Evolutionary conservation across 2,329 filamentous ascomycete genomes (phyloP), one percentile per base, ranked within the genome.

Genomic region (Sarocladium brachiariae): DNA sequence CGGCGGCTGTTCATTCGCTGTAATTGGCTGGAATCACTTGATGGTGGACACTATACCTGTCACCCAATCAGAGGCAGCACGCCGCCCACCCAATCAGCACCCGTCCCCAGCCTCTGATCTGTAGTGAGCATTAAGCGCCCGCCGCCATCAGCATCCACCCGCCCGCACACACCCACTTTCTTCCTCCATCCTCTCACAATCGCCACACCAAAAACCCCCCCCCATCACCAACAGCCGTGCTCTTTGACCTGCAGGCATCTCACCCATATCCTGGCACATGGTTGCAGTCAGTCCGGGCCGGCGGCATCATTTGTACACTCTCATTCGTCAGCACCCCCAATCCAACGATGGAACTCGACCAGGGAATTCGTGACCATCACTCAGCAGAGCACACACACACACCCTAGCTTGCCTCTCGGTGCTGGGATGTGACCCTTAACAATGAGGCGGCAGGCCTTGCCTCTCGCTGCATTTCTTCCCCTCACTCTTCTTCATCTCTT

Each of bases 41-140:
- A 14, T 10, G 21, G 21, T 43, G 39, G 39, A 43, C 7, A 5
- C 39, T 43, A 19, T 16, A 25, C 39, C 39, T 27, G 23, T 43
- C 39, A 33, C 25, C 43, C 43, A 47, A 47, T 47, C 14, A 47
- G 27, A 18, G 16, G 7, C 5, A 4, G 3, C 7, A 10, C 10
- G 7, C n/a, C n/a, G n/a, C 19, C 43, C 16, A 18, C 16, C 43
- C 43, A 47, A 47, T 47, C 27, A 47, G 7, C 31, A 3, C 43
- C 27, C 27, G 7, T 16, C 19, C n/a, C 25, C 43, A 2, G 7
- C 11, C 18, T 16, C 33, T 6, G 21, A 21, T 21, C 43, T 30
- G n/a, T 31, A 11, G 43, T 31, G 43, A 47, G 43, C 25, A 47
- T n/a, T 47, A 47, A 47, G 43, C 43, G 43, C 43, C 43, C 43